These are phyloP conservation scores for Boletus eberwhitei DNA, from an alignment of 768 basidiomycete species.

Conservation along the genomic window DNA sequence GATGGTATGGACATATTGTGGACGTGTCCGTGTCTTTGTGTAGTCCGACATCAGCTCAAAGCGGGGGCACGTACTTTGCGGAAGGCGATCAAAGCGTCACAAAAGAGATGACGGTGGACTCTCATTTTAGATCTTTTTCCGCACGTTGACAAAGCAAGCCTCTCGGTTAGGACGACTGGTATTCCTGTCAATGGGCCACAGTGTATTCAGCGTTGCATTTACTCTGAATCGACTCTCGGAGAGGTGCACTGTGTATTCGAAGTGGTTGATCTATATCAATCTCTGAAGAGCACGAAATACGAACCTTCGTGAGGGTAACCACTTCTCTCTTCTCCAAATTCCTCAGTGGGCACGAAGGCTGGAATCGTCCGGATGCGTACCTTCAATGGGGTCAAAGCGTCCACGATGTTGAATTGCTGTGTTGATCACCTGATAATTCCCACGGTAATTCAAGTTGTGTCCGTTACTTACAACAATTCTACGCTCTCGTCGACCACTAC, in stretches of 20 bases:
- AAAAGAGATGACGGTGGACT: neutral
- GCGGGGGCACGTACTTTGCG: neutral
- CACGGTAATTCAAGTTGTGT: no score
- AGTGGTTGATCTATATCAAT: neutral
- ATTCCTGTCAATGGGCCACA: neutral
- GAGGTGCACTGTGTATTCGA: neutral
- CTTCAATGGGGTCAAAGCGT: neutral
- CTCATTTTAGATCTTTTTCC: neutral
- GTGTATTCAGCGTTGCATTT: neutral
- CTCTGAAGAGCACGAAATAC: no score
- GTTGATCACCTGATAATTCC: neutral
- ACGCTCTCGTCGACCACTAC: no score
- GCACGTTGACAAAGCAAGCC: constrained; percentile 1
- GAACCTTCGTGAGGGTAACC: neutral
- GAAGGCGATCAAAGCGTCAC: neutral
- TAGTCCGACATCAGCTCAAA: constrained; percentile 1
- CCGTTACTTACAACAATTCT: no score
- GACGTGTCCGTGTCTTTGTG: neutral
- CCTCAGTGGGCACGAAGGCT: neutral
- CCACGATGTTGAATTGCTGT: neutral
- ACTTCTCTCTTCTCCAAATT: neutral
- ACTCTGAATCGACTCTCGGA: neutral
- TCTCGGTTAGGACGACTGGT: neutral
- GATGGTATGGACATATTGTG: neutral
- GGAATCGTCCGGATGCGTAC: neutral